phyloP scores from a whole-genome alignment of 1,284 basidiomycete genomes.

The Ganoderma multipileum region DNA sequence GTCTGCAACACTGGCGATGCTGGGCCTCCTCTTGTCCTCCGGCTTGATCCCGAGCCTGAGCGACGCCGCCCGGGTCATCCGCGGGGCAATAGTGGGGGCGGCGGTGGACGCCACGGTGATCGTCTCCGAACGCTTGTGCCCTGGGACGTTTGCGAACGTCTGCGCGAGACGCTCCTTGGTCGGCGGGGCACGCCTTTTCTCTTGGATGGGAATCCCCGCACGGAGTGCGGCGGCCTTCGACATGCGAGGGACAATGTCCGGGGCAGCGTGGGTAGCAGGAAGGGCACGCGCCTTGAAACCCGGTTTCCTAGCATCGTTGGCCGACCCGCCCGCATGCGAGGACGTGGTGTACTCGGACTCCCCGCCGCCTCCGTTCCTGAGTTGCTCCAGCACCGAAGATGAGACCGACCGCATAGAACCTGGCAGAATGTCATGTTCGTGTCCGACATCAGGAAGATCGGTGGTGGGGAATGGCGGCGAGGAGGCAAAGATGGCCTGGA shows the following conservation, averaged over 20 bases:
- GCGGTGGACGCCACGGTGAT: slow-evolving; percentile 78
- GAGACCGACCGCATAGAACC: slow-evolving; percentile 54
- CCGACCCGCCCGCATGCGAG: slow-evolving; percentile 48
- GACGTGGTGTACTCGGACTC: slow-evolving; percentile 49
- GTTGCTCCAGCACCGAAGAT: slow-evolving; percentile 53
- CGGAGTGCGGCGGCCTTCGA: slow-evolving; percentile 81
- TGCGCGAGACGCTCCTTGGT: slow-evolving; percentile 65
- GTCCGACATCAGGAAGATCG: slow-evolving; percentile 61
- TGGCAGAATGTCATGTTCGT: slow-evolving; percentile 41
- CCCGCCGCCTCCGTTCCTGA: slow-evolving; percentile 46
- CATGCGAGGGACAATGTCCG: slow-evolving; percentile 79
- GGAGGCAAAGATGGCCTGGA: slow-evolving; percentile 75
- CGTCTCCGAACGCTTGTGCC: slow-evolving; percentile 72
- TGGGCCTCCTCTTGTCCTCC: slow-evolving; percentile 30
- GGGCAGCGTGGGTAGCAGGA: slow-evolving; percentile 63
- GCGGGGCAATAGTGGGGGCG: slow-evolving; percentile 72
- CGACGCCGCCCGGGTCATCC: slow-evolving; percentile 76
- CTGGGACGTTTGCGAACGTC: slow-evolving; percentile 78
- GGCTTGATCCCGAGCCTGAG: slow-evolving; percentile 59
- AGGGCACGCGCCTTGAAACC: slow-evolving; percentile 76
- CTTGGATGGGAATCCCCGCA: slow-evolving; percentile 53
- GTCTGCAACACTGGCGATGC: slow-evolving; percentile 23
- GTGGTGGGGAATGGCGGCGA: slow-evolving; percentile 76
- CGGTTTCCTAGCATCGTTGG: slow-evolving; percentile 47
- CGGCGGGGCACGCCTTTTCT: slow-evolving; percentile 52